Base-by-base conservation (phyloP, 495 filamentous ascomycete genomes). In the Penicillium diatomitis region DNA sequence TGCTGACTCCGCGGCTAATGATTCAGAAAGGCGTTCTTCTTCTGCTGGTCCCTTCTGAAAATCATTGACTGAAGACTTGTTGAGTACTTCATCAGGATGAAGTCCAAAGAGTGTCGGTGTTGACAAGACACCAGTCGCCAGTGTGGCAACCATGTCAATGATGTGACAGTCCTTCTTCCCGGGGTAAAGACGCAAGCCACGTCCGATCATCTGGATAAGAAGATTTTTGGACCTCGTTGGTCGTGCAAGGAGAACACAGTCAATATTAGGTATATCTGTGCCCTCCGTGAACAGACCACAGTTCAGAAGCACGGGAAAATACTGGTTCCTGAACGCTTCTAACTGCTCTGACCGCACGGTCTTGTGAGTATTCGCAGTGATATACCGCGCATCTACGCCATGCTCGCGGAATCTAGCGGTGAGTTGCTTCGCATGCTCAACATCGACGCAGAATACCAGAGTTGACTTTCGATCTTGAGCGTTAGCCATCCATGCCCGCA, bases 201-300 rank as follows among this genome's bases (percentile, higher is more conserved):
- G 81, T 0, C 92, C 92, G 42, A 99, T 95, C 92, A 99, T 99
- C 62, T 99, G 92, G 4, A 96, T 81, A 3, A 99, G 75, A 6
- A 99, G 73, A 53, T 96, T 96, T 20, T 84, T 80, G 10, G 92
- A 97, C 47, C 82, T 80, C 6, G 92, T 99, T 3, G 92, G 92
- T 33, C 94, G 72, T 5, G 88, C 90, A 37, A 99, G 73, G 8
- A 99, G 60, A 7, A 99, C 77, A 50, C 92, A 97, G 63, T 99
- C 92, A 49, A 97, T 88, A 61, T 97, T 97, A 4, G 92, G 92
- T 11, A 97, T 92, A 60, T 99, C 92, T 7, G 94, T 99, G 9
- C 85, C 91, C 70, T 99, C 92, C 3, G 91, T 97, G 55, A 96
- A 96, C 43, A 99, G 82, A 3, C 90, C 90, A 64, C 92, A 97